Evolutionary conservation across 2,329 filamentous ascomycete species (phyloP), one percentile per base, ranked within the genome.

Genomic region (Cytospora piceae): DNA sequence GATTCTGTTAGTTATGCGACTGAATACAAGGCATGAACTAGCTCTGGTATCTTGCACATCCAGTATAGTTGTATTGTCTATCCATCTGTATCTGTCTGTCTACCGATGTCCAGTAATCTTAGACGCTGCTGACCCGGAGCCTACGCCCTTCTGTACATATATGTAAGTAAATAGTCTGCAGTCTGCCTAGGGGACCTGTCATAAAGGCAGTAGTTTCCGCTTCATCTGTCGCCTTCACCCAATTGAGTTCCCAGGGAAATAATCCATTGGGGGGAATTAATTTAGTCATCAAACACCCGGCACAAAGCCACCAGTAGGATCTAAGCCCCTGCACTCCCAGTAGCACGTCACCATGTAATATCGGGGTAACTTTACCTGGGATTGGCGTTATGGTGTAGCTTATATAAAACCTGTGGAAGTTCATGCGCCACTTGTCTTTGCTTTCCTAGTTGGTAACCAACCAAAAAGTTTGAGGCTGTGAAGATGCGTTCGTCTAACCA

Each of bases 401-500:
- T n/a, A 22, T 11, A 8, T 1, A 11, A 20, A 14, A 42, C 2
- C 39, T 20, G 6, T 42, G 27, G 3, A 20, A 42, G 7, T 20
- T 42, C 17, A 20, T 42, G 2, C 7, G 4, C 0, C 39, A 7
- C 17, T 7, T 15, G 17, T 5, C 17, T 15, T 42, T 20, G 17
- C 39, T 42, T 20, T 3, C 5, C 3, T 20, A 7, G 20, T 17
- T 20, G 15, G 6, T 42, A 14, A 15, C 8, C 7, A n/a, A 46
- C 37, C 37, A 2, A 5, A 11, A 11, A 39, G 5, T 4, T n/a
- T 24, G 22, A 24, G 4, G 11, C 8, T n/a, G 5, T 29, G 9
- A 58, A 66, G 12, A 62, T 62, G 60, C 53, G 39, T 17, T 4
- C 9, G 1, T 37, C 29, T 27, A 20, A 14, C 12, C 53, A 49